Base-by-base conservation (phyloP, 257 asterid species). In the Prunella vulgaris region DNA sequence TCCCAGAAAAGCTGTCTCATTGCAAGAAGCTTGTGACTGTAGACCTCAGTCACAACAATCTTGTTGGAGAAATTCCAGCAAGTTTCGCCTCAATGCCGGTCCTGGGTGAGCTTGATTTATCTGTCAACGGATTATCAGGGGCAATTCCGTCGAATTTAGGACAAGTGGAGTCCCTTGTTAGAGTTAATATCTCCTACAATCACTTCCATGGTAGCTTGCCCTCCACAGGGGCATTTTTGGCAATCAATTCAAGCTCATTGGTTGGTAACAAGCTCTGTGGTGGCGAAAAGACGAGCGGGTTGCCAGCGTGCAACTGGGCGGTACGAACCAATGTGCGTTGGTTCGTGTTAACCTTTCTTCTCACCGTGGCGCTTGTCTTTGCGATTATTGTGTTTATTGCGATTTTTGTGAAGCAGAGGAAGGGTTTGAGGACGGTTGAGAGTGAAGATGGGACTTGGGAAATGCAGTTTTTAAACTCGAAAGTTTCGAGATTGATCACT, bases 51-150 rank as follows among this genome's bases (percentile, higher is more conserved):
- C 84, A 72, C 0, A 92, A 92, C 78, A 81, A 60, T 24, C 76
- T 92, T 9, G 53, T 7, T 5, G 98, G 96, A 0, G 70, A 79
- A 60, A 85, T 92, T 15, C 98, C 96, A 3, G 14, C 18, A 0
- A 80, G 90, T 66, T 74, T 92, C 13, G 78, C 95, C 0, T 72
- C 77, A 71, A 79, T 92, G 88, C 92, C 88, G 3, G 96, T 87
- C 64, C 95, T 92, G 62, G 90, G 98, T 1, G 82, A 71, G 77
- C 96, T 92, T 20, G 98, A 92, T 73, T 69, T 92, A 64, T 87
- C 96, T 2, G 76, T 51, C 44, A 92, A 92, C 53, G 83, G 69
- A 12, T 66, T 92, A 25, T 78, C 86, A 0, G 98, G 98, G 0
- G 54, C 73, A 73, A 82, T 92, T 24, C 97, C 96, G 0, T 17